Conservation (phyloP, 371 early-diverging fungal genomes). For the Mortierella sp. region DNA sequence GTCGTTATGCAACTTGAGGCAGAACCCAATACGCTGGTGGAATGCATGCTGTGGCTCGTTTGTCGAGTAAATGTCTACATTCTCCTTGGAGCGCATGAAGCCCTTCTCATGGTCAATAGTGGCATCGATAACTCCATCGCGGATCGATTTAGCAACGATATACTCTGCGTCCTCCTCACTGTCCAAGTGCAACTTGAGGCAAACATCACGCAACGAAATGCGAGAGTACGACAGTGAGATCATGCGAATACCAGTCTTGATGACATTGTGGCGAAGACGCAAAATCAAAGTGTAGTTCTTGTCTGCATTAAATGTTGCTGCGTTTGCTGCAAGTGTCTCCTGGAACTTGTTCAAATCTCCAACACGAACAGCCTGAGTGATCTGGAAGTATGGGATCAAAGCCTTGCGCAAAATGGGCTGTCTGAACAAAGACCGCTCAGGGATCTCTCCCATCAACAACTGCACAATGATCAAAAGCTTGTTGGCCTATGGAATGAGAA, state of each 20-base stretch:
- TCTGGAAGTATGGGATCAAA: slow-evolving; percentile 90
- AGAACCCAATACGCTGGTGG: slow-evolving; percentile 95
- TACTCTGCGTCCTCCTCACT: slow-evolving; percentile 98
- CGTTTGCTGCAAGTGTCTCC: slow-evolving; percentile 83
- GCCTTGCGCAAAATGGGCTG: slow-evolving; percentile 86
- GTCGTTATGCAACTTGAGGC: slow-evolving; percentile 95
- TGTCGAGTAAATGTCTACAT: slow-evolving; percentile 94
- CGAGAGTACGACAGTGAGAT: slow-evolving; percentile 95
- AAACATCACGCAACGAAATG: slow-evolving; percentile 96
- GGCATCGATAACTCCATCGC: slow-evolving; percentile 98
- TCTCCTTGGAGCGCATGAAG: slow-evolving; percentile 93
- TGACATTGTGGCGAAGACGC: slow-evolving; percentile 97
- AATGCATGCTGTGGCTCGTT: slow-evolving; percentile 96
- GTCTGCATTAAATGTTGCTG: slow-evolving; percentile 85
- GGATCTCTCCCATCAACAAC: slow-evolving; percentile 97
- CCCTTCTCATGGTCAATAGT: slow-evolving; percentile 94
- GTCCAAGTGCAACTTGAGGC: slow-evolving; percentile 95
- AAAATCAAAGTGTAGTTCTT: slow-evolving; percentile 91
- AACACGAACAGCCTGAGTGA: slow-evolving; percentile 95
- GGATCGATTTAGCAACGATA: slow-evolving; percentile 98
- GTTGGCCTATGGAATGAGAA: slow-evolving; percentile 68
- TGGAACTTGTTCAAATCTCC: slow-evolving; percentile 96
- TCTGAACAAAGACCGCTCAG: slow-evolving; percentile 93
- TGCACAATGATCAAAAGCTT: slow-evolving; percentile 97
- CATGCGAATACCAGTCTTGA: slow-evolving; percentile 98